phyloP scores from a whole-genome alignment of 2,329 filamentous ascomycete genomes.

The Aspergillus ibericus region DNA sequence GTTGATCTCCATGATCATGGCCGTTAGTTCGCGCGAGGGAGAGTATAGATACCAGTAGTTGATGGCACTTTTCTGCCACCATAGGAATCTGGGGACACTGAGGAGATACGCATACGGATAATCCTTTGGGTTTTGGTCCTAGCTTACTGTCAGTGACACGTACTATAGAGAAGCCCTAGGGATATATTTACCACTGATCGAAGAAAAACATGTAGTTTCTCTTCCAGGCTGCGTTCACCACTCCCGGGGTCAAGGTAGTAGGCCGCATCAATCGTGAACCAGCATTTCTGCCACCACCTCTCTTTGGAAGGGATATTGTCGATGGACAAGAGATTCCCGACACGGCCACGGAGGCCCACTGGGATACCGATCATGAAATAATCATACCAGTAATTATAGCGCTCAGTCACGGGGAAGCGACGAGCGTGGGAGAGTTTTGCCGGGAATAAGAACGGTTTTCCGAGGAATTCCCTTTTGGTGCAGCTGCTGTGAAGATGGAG shows the following conservation, averaged over 20 bases:
- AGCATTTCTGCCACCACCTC: background rate
- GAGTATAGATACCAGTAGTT: slow-evolving; percentile 13
- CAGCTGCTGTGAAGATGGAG: background rate
- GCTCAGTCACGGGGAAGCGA: slow-evolving; percentile 1
- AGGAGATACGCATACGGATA: slow-evolving; percentile 12
- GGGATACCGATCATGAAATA: slow-evolving; percentile 20
- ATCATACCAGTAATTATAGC: slow-evolving; percentile 16
- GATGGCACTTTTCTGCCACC: slow-evolving; percentile 8
- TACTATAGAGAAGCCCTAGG: rapidly evolving
- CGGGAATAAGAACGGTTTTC: slow-evolving; percentile 12
- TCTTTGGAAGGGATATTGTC: slow-evolving; percentile 2
- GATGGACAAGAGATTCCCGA: slow-evolving; percentile 15
- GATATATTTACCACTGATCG: background rate
- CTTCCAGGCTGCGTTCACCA: background rate
- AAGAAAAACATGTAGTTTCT: background rate
- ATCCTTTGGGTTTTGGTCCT: slow-evolving; percentile 12
- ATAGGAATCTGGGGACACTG: slow-evolving; percentile 12
- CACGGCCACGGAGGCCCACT: slow-evolving; percentile 14
- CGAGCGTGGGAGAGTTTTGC: slow-evolving; percentile 15
- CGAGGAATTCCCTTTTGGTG: background rate
- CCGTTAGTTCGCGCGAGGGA: slow-evolving; percentile 1
- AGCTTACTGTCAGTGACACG: background rate
- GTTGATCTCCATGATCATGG: slow-evolving; percentile 14
- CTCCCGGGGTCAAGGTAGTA: slow-evolving; percentile 8
- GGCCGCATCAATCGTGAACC: slow-evolving; percentile 9